Base-by-base conservation (phyloP, 192 early-diverging fungal species). In the Linnemannia hyalina region DNA sequence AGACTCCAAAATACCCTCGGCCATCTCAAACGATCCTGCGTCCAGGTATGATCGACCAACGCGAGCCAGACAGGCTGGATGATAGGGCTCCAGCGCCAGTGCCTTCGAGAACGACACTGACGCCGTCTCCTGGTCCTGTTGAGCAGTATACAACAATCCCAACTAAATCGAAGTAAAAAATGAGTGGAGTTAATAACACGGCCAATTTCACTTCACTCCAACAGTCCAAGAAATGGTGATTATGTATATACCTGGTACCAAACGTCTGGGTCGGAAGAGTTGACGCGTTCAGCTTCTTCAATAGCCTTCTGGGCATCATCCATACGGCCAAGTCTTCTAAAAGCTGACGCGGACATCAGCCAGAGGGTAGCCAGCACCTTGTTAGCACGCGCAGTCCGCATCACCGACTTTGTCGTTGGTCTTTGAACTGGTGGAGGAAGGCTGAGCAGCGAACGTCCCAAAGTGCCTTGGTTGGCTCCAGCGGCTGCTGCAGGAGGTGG, bases 221-320 rank as follows among this genome's bases (percentile, higher is more conserved):
- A n/a, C 26, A 36, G 0, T 36, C 68, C 38, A 68, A 68, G 54
- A 76, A 26, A 72, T 11, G 49, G 52, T 2, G 72, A n/a, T 18
- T 42, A 38, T 40, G 16, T 13, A 26, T 46, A 77, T 82, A 88
- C 83, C 81, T 91, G 90, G 73, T 88, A 89, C 93, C 93, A 94
- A 1, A 93, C 87, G 74, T 90, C 88, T 0, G 92, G 89, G 73
- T 89, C 89, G 13, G 80, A 77, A 32, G 81, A 77, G 75, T 91
- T 89, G 23, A 90, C 77, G 16, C 88, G 80, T 77, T 94, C 91
- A 0, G 93, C 93, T 75, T 90, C 91, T 52, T 88, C 90, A 80
- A 94, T 85, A 16, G 93, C 90, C 40, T 91, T 92, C 38, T 72
- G 38, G 22, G 92, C 91, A 41, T 94, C 92, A 15, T 93, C 92